A percentile compares a stretch with the other conserved stretches of the same genome.
These are phyloP conservation scores for Linum tenue DNA, from an alignment of 345 rosid species.

Conservation along the genomic window DNA sequence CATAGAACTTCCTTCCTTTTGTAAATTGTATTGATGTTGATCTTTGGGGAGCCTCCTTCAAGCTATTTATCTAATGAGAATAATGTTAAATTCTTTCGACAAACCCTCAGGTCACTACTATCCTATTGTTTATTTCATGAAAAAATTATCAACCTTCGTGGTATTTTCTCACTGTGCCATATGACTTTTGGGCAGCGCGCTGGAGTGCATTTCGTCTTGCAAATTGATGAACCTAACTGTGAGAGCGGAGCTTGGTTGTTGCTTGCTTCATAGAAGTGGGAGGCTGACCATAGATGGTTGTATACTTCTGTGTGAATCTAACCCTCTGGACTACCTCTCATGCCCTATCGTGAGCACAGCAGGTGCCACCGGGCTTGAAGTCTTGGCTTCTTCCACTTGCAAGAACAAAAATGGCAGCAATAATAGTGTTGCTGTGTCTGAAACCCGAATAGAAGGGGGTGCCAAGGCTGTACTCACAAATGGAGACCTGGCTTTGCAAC, in stretches of 20 bases:
- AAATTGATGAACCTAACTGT: constrained; percentile 75
- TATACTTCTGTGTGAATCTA: constrained; percentile 69
- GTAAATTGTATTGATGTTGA: constrained; percentile 6
- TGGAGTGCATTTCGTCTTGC: constrained; percentile 79
- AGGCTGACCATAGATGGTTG: constrained; percentile 84
- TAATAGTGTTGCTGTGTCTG: constrained; percentile 53
- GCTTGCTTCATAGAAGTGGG: constrained; percentile 88
- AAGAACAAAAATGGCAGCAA: constrained; percentile 20
- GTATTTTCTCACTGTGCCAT: constrained; percentile 9
- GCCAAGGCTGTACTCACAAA: constrained; percentile 73
- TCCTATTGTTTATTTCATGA: background rate
- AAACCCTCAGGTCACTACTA: constrained; percentile 6
- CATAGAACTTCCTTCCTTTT: constrained; percentile 11
- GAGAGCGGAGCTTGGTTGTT: constrained; percentile 90
- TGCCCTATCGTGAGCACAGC: constrained; percentile 82
- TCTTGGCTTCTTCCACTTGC: constrained; percentile 23
- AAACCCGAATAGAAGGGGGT: constrained; percentile 88
- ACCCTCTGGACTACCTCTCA: constrained; percentile 82
- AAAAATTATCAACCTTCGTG: constrained; percentile 8
- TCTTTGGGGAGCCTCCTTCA: constrained; percentile 8
- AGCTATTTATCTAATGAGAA: constrained; percentile 8
- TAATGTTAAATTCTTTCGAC: background rate
- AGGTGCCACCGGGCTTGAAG: constrained; percentile 14
- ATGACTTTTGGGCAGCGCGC: constrained; percentile 45
- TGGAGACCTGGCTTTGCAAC: constrained; percentile 73